Evolutionary conservation across 2,329 filamentous ascomycete genomes (phyloP), one percentile per base, ranked within the genome.

Genomic region (Curvularia hawaiiensis): DNA sequence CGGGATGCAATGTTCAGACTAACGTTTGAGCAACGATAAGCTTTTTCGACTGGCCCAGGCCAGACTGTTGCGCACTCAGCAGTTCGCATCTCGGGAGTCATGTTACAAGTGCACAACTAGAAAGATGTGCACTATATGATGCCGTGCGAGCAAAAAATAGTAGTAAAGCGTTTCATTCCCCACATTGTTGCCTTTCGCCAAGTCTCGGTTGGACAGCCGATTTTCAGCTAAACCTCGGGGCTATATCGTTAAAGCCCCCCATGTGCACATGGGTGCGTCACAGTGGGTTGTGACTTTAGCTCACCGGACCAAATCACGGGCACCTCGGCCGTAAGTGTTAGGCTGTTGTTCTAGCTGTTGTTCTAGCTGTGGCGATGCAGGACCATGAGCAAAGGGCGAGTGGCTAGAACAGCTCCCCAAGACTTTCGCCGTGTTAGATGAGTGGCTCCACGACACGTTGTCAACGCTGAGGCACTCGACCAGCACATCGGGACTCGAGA

Each of bases 21-120:
- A 58, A 54, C 44, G 54, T 57, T 54, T 54, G 31, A 46, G 44
- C 20, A 43, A 26, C n/a, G 45, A 50, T 26, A 40, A 58, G 26
- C 44, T 39, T 57, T 18, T 38, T 24, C 54, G 40, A 14, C 50
- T 41, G 41, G 31, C 35, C 50, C 20, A 40, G 33, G 31, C 39
- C 24, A 51, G 44, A 35, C 30, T 16, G 10, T 30, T 54, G 51
- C 41, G 26, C 28, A 30, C 54, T 50, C 5, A 18, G 12, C 31
- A 35, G 26, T 50, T 20, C 16, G 14, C 33, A 41, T 24, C 16
- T 38, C 16, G 18, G 18, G 11, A 30, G 20, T 40, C 41, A 45
- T 31, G 35, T 18, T 24, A 24, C 20, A 41, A 33, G 26, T 16
- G 22, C 22, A 40, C 30, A 22, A 28, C 14, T 16, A 50, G n/a